Percentiles rank a stretch among this genome's conserved stretches.
phyloP scores from a whole-genome alignment of 73 alveolate species.

The Paramecium biaurelia region DNA sequence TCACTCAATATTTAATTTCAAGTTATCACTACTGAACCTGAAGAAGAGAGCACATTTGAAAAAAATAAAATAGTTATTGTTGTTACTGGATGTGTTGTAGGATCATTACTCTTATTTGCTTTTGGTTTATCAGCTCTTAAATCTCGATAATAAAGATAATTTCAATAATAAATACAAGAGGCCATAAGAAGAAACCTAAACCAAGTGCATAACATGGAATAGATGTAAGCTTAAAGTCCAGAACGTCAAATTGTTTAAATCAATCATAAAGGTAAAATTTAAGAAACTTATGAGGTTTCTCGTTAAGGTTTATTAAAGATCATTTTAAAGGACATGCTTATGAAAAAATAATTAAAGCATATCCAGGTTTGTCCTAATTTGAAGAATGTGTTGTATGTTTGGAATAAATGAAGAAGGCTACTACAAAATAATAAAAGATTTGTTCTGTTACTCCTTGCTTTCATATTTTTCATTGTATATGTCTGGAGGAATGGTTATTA shows the following conservation, averaged over 20 bases:
- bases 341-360: background rate
- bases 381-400: slow-evolving; percentile 40
- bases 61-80: background rate
- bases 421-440: background rate
- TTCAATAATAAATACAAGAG: background rate
- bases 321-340: background rate
- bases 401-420: background rate
- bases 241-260: background rate
- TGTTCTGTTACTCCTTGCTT: slow-evolving; percentile 41
- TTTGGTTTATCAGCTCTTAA: background rate
- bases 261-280: background rate
- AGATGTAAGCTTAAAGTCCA: background rate
- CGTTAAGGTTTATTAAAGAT: background rate
- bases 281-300: background rate
- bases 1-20: background rate
- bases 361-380: background rate
- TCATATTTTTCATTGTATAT: slow-evolving; percentile 20
- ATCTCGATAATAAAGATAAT: background rate
- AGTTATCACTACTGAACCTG: background rate
- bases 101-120: background rate
- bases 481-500: slow-evolving; percentile 12
- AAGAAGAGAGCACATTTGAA: background rate
- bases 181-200: background rate
- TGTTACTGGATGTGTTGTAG: slow-evolving; percentile 22
- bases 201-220: background rate